Evolutionary conservation across 129 eudicot species (phyloP).

Genomic region (Glebionis coronaria): DNA sequence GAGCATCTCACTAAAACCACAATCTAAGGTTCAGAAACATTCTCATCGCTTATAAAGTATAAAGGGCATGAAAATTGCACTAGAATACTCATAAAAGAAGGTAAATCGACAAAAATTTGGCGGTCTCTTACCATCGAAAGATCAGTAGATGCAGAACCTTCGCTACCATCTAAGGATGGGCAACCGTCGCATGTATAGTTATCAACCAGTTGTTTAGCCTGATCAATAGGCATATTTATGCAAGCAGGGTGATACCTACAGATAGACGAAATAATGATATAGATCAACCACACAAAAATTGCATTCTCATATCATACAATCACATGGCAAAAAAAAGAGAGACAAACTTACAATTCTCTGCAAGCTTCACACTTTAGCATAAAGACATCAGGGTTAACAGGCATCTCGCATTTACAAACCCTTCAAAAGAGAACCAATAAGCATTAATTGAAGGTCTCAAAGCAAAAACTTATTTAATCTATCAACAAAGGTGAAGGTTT

Average conservation of each 20-base stretch:
- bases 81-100: neutral
- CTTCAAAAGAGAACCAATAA: constrained; percentile 29
- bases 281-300: neutral
- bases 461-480: neutral
- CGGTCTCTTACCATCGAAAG: constrained; percentile 37
- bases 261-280: neutral
- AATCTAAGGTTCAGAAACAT: neutral
- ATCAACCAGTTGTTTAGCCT: constrained; percentile 51
- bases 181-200: constrained; percentile 53
- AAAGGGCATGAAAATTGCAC: neutral
- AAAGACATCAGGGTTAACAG: constrained; percentile 61
- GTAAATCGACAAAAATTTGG: neutral
- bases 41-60: neutral
- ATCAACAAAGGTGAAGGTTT: neutral
- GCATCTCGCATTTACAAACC: constrained; percentile 73
- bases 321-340: neutral
- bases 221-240: constrained; percentile 47
- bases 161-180: constrained; percentile 26
- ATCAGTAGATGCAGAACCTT: constrained; percentile 25
- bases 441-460: neutral
- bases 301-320: neutral
- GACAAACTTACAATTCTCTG: constrained; percentile 41
- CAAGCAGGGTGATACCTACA: constrained; percentile 80
- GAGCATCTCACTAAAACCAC: neutral
- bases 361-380: constrained; percentile 66